Base-by-base conservation (phyloP, 768 basidiomycete genomes). In the Leccinum uliginosum region DNA sequence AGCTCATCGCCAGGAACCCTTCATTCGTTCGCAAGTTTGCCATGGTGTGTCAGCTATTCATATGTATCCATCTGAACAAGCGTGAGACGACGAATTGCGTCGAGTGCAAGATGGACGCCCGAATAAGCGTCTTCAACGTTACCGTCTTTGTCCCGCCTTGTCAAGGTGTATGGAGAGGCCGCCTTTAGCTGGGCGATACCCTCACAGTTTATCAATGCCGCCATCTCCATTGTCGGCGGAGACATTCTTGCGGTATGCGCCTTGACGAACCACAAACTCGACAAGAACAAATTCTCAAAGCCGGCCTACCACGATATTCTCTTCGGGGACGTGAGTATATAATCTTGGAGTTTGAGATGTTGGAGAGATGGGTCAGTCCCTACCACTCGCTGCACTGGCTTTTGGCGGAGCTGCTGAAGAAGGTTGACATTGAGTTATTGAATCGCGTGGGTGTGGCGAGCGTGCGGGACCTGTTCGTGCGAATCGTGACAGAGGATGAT, bases 121-220 rank as follows among this genome's bases (percentile, higher is more conserved):
- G 95, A 96, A 92, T 97, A 59, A 91, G 87, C 64, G 92, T 97
- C 14, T 98, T 98, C 73, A 94, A 95, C 63, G 89, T 98, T 23
- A 94, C 93, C 6, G 82, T 96, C 10, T 32, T 74, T 99, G 24
- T 89, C 90, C 6, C 85, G 93, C 45, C 84, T 93, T 40, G 91
- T 92, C 76, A 91, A 93, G 67, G 87, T 87, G 1, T 91, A 93
- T 59, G 95, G 94, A 6, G 90, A 91, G 62, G 87, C 90, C 0
- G 87, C 90, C 0, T 96, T 87, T 67, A 72, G 79, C n/a, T 75
- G 76, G 50, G 78, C 83, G 1, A 78, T 77, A 0, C 71, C 80
- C 0, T 75, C 80, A 3, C 82, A 89, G 59, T 78, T 94, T 17
- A 74, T 87, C 34, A 70, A 74, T n/a, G n/a, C n/a, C 5, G 88